These are phyloP conservation scores for Limnanthes douglasii DNA, from an alignment of 345 rosid genomes.

Conservation along the genomic window DNA sequence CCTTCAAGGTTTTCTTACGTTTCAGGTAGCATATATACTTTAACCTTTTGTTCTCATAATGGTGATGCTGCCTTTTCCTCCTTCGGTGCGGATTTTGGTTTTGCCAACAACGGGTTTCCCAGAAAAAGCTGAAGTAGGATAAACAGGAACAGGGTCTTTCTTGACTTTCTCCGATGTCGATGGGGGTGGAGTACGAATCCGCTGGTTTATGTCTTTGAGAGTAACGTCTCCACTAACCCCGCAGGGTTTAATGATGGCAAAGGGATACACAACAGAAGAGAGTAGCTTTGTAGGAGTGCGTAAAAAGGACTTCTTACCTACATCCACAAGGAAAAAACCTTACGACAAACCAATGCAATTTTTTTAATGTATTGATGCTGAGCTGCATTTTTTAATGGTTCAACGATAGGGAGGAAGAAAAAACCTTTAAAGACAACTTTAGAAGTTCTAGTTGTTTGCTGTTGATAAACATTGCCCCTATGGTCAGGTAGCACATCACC, in stretches of 20 bases:
- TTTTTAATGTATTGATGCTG: not conserved
- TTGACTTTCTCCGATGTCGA: constrained; percentile 35
- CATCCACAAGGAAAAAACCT: too few species aligned
- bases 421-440: constrained; percentile 73
- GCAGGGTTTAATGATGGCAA: constrained; percentile 89
- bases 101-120: constrained; percentile 98
- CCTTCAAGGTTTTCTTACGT: too few species aligned
- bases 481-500: constrained; percentile 27
- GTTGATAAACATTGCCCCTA: too few species aligned
- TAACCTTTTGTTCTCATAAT: constrained; percentile 92
- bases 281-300: constrained; percentile 53
- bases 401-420: not conserved
- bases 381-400: not conserved
- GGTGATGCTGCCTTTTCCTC: constrained; percentile 97
- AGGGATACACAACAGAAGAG: constrained; percentile 78
- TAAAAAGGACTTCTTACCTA: constrained; percentile 64
- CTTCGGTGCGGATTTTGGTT: constrained; percentile 94
- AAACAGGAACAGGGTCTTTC: constrained; percentile 34
- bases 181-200: constrained; percentile 50
- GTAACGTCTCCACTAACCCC: constrained; percentile 82
- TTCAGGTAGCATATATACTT: too few species aligned
- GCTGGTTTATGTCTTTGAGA: constrained; percentile 89
- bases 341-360: constrained; percentile 2
- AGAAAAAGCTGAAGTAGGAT: constrained; percentile 90
- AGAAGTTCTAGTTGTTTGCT: constrained; percentile 33